A percentile compares a stretch with the other conserved stretches of the same genome.
These are phyloP conservation scores for Haemoproteus tartakovskyi DNA, from an alignment of 169 alveolate species.

Conservation along the genomic window DNA sequence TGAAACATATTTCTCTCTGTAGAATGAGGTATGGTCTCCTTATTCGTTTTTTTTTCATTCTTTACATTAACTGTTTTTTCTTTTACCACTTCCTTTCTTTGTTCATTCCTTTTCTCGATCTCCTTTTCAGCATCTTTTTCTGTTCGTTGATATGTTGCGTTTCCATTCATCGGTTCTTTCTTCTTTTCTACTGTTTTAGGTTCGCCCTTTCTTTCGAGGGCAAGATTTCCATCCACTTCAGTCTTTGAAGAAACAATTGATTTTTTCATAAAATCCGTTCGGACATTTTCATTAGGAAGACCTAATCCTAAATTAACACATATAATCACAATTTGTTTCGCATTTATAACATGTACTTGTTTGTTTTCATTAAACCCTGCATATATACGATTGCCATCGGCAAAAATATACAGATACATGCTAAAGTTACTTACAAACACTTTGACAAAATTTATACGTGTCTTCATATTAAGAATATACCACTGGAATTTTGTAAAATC, in stretches of 20 bases:
- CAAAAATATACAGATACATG: conserved; percentile 31
- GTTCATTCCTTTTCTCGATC: neutral
- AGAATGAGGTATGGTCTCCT: neutral
- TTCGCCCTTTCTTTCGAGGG: no score
- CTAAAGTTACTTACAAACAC: conserved; percentile 47
- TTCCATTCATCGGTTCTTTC: neutral
- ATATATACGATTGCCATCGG: conserved; percentile 30
- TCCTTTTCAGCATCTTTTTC: neutral
- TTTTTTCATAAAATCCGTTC: conserved; percentile 30
- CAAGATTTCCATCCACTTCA: neutral
- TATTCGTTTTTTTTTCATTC: neutral
- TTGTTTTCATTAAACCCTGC: conserved; percentile 59
- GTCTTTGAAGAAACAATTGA: neutral
- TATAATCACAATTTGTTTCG: conserved; percentile 22
- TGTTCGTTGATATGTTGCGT: neutral
- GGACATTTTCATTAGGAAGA: conserved; percentile 18
- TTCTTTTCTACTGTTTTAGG: neutral
- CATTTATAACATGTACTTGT: conserved; percentile 32
- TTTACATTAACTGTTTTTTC: neutral
- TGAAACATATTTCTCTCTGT: no score
- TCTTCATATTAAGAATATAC: conserved; percentile 29
- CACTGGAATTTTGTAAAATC: conserved; percentile 60
- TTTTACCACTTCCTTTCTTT: neutral
- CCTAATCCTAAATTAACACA: conserved; percentile 60
- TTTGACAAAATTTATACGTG: conserved; percentile 10